Base-by-base conservation (phyloP, 2,329 filamentous ascomycete genomes). In the Xylariaceae sp. region DNA sequence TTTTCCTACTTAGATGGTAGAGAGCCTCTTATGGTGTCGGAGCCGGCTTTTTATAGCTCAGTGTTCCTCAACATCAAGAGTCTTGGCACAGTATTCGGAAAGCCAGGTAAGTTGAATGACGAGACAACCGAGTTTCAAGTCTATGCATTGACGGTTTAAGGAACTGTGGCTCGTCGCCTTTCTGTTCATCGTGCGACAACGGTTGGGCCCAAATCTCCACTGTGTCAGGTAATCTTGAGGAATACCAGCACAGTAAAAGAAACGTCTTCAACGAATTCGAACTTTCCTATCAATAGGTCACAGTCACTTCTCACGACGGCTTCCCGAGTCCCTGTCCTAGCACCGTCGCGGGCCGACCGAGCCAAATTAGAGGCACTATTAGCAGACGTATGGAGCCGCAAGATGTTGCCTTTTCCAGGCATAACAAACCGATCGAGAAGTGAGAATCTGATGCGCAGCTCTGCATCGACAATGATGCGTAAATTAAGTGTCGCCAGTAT, bases 401-500 rank as follows among this genome's bases (percentile, higher is more conserved):
- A 94, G 42, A 64, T 80, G 15, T 66, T 96, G 32, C 89, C 89
- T 1, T 93, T 85, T 57, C 89, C 90, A 13, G 89, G 89, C 2
- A 90, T 95, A 78, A 78, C 77, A 24, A 72, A 62, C 64, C 63
- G 81, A 67, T 62, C 79, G 61, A 63, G 80, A 68, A 67, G 85
- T 53, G 79, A 95, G 53, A 80, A 86, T 56, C 69, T 88, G 3
- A 83, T 93, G 35, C 76, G 86, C 38, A 79, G 79, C 31, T 89
- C 85, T n/a, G 87, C 89, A 11, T 89, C 87, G 28, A 87, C 87
- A 1, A 79, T 95, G 57, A 95, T 95, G 69, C 79, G 89, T 39
- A 94, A 90, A 60, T 75, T 96, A 48, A 95, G 87, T 63, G 83
- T 88, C 56, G 83, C 85, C 37, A 89, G 83, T 61, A 85, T 93